A percentile compares a stretch with the other conserved stretches of the same genome.
Evolutionary conservation across 1,284 basidiomycete genomes (phyloP).

Genomic region (Erythrobasidium hasegawianum): DNA sequence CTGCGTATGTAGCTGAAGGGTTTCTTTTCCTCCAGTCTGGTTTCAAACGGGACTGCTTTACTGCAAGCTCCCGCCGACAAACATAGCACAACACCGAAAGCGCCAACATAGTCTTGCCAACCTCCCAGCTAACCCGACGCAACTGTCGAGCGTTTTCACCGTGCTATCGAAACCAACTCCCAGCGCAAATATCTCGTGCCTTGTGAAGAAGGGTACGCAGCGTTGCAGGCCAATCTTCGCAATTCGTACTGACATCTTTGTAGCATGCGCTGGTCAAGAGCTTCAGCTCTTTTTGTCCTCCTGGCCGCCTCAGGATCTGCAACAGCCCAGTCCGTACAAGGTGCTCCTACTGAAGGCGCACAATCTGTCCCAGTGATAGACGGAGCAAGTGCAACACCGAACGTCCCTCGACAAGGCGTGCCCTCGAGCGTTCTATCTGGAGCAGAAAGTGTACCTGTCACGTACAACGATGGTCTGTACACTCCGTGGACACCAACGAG

Average conservation of each 20-base stretch:
- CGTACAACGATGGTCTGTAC: constrained; percentile 28
- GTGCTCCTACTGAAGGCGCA: constrained; percentile 17
- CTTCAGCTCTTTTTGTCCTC: neutral
- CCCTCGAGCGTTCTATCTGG: constrained; percentile 12
- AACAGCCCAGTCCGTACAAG: constrained; percentile 5
- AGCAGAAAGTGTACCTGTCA: neutral
- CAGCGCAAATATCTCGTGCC: constrained; percentile 7
- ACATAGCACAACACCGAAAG: constrained; percentile 18
- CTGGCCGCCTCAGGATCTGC: neutral
- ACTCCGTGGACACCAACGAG: constrained; percentile 22
- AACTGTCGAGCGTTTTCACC: neutral
- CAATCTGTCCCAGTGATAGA: constrained; percentile 8
- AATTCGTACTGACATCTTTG: neutral
- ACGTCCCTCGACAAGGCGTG: constrained; percentile 6
- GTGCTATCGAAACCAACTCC: constrained; percentile 26
- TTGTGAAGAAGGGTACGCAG: too few relatives aligned
- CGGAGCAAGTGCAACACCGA: neutral
- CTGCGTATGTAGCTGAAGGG: neutral
- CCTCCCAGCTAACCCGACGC: neutral
- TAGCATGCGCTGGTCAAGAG: constrained; percentile 30
- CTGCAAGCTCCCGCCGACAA: constrained; percentile 24
- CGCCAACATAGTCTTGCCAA: neutral
- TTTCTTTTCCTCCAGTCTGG: constrained; percentile 26
- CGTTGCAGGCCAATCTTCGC: neutral
- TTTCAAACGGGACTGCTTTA: constrained; percentile 34